Evolutionary conservation across 2,329 filamentous ascomycete species (phyloP).

Genomic region (Penicillium nordicum): DNA sequence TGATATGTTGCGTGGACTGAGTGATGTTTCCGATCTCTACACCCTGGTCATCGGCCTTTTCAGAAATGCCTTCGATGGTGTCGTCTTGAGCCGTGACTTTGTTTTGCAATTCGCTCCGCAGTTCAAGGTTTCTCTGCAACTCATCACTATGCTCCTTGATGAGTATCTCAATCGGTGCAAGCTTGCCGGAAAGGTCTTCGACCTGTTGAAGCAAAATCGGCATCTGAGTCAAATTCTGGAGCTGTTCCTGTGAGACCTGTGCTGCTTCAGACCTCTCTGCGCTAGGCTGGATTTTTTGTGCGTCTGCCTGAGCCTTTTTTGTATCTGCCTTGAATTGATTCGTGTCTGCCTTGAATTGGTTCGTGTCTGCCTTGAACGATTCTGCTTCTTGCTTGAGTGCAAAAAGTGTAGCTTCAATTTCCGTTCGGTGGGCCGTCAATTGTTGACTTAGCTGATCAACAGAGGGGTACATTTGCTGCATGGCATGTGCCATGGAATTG

Average conservation of each 20-base stretch:
- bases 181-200: background rate
- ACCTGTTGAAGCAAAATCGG: background rate
- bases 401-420: background rate
- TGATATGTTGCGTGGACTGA: background rate
- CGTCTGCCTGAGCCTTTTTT: background rate
- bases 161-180: background rate
- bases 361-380: background rate
- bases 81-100: background rate
- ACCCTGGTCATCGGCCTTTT: background rate
- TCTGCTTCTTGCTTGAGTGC: background rate
- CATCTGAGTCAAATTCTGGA: background rate
- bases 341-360: background rate
- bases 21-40: constrained; percentile 9
- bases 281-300: background rate
- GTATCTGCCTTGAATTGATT: background rate
- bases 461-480: constrained; percentile 37
- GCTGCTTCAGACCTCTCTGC: background rate
- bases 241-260: background rate
- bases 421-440: background rate
- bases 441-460: constrained; percentile 1
- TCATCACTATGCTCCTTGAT: background rate
- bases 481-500: constrained; percentile 31
- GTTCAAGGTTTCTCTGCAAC: background rate
- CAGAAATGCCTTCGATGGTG: background rate
- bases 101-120: background rate